Evolutionary conservation across 2,329 filamentous ascomycete genomes (phyloP).

Genomic region (Daldinia sp.): DNA sequence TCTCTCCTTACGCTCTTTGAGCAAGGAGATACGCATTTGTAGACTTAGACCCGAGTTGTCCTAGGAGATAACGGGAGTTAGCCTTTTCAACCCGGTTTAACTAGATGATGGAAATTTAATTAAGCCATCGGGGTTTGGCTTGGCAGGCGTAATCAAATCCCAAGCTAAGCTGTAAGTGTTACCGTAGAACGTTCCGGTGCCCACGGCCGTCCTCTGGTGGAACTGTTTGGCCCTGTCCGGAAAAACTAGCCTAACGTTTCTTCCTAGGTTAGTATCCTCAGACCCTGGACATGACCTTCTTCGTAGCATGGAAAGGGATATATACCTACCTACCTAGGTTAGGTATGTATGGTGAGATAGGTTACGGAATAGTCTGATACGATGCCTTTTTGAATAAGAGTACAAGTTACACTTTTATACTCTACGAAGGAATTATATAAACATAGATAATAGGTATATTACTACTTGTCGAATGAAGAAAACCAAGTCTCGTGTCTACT

Average conservation of each 20-base stretch:
- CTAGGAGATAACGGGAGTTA: constrained; percentile 20
- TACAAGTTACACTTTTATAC: background rate
- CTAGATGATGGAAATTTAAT: constrained; percentile 1
- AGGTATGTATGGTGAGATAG: too few relatives aligned
- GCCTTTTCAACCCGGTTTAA: background rate
- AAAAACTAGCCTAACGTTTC: background rate
- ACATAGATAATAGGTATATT: constrained; percentile 10
- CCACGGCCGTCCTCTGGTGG: background rate
- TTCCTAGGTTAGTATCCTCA: background rate
- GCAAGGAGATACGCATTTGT: background rate
- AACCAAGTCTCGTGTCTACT: constrained; percentile 9
- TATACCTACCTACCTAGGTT: background rate
- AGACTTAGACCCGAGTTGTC: background rate
- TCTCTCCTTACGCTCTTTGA: background rate
- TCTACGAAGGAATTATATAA: constrained; percentile 6
- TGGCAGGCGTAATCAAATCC: constrained; percentile 18
- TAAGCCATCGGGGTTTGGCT: constrained; percentile 8
- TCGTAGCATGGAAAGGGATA: background rate
- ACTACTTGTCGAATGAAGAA: constrained; percentile 24
- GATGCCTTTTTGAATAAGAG: background rate
- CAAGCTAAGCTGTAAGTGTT: background rate
- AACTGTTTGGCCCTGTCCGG: background rate
- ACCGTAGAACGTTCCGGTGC: too few relatives aligned
- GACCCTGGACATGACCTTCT: background rate
- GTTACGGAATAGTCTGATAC: background rate